Conservation (phyloP, 192 early-diverging fungal species). For the Cladochytrium replicatum region DNA sequence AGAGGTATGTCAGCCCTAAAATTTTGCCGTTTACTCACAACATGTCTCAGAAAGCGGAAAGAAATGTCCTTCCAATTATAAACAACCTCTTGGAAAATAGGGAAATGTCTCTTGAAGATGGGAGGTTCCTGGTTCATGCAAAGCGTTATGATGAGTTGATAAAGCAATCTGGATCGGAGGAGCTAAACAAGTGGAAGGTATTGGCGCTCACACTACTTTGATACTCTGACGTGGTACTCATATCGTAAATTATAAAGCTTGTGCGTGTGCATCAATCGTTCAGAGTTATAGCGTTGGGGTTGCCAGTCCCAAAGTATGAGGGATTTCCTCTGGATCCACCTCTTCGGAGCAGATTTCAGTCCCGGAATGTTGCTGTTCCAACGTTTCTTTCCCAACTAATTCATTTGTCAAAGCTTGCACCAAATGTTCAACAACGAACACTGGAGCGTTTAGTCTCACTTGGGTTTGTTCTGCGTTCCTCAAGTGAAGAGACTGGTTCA, state of each 20-base stretch:
- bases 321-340: constrained; percentile 71
- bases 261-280: constrained; percentile 58
- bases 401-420: neutral
- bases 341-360: constrained; percentile 68
- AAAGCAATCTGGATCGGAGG: constrained; percentile 33
- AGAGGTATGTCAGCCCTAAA: constrained; percentile 7
- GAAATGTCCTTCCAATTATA: constrained; percentile 74
- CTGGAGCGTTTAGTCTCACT: constrained; percentile 46
- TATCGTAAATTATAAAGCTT: too few species aligned
- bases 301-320: constrained; percentile 56
- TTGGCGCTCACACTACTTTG: neutral
- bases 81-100: constrained; percentile 81
- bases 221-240: too few species aligned
- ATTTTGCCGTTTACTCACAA: neutral
- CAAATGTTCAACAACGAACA: constrained; percentile 29
- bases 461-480: constrained; percentile 40
- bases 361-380: constrained; percentile 41
- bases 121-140: constrained; percentile 61
- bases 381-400: constrained; percentile 9
- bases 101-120: constrained; percentile 77
- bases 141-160: constrained; percentile 54
- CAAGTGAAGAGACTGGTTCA: constrained; percentile 25
- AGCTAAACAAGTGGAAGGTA: constrained; percentile 44
- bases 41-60: constrained; percentile 61
- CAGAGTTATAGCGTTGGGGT: constrained; percentile 63